Conservation (phyloP, 1,284 basidiomycete genomes). For the Ustilago curta region DNA sequence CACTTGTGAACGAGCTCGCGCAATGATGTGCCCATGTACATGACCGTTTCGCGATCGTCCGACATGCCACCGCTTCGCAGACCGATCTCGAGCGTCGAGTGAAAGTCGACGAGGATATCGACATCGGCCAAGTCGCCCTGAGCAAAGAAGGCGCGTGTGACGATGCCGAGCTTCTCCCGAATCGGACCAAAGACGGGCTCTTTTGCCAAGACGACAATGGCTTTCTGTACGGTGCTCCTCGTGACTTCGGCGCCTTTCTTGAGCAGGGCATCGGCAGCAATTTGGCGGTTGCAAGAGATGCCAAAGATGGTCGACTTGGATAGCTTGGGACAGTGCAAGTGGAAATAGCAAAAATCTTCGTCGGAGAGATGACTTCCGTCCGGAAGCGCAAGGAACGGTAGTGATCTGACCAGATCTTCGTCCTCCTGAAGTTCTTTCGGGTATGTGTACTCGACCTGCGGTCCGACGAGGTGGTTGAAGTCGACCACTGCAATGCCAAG, state of each 20-base stretch:
- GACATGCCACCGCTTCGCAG: conserved; percentile 53
- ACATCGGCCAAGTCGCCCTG: conserved; percentile 66
- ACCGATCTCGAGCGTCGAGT: conserved; percentile 65
- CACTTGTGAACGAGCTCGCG: conserved; percentile 93
- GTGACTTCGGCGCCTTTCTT: conserved; percentile 89
- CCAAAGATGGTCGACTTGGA: conserved; percentile 53
- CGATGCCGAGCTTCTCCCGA: conserved; percentile 93
- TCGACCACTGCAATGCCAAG: conserved; percentile 67
- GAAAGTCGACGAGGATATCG: conserved; percentile 67
- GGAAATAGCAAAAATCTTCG: conserved; percentile 98
- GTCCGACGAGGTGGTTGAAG: conserved; percentile 68
- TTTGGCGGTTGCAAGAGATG: conserved; percentile 84
- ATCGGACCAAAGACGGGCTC: conserved; percentile 69
- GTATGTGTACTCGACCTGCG: conserved; percentile 65
- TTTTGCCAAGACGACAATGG: conserved; percentile 89
- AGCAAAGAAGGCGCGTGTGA: conserved; percentile 75
- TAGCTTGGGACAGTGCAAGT: conserved; percentile 72
- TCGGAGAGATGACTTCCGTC: conserved; percentile 93
- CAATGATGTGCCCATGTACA: conserved; percentile 92
- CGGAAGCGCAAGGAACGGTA: conserved; percentile 96
- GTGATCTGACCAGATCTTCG: conserved; percentile 70
- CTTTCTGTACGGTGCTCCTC: conserved; percentile 95
- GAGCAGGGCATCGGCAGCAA: conserved; percentile 82
- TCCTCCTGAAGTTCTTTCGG: conserved; percentile 60
- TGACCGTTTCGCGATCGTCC: conserved; percentile 57